phyloP scores from a whole-genome alignment of 2,329 filamentous ascomycete genomes.

The Pyricularia grisea region DNA sequence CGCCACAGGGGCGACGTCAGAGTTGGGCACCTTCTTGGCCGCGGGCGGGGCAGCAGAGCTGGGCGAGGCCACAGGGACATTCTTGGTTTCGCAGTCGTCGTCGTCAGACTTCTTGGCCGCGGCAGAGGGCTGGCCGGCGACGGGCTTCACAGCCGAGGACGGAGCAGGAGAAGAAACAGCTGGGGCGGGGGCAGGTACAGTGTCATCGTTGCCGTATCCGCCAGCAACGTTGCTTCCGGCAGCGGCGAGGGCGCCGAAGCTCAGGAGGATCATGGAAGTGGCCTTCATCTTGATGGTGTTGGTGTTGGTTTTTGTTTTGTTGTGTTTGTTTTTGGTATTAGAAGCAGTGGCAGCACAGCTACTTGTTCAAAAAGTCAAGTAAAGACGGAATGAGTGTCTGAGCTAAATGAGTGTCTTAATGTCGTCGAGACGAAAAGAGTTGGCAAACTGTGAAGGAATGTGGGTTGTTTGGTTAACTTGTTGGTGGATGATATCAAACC shows the following conservation, averaged over 20 bases:
- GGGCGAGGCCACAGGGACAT: not conserved
- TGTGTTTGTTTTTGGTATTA: not conserved
- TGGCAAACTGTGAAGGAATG: not conserved
- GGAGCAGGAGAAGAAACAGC: not conserved
- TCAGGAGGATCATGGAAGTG: not conserved
- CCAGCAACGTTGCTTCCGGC: not conserved
- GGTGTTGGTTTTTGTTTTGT: too few species aligned
- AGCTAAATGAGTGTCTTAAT: not conserved
- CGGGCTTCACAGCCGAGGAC: not conserved
- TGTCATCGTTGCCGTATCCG: not conserved
- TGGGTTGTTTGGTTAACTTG: not conserved
- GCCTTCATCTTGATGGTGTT: constrained; percentile 1
- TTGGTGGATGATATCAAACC: not conserved
- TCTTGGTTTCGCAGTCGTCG: not conserved
- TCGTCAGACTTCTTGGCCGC: not conserved
- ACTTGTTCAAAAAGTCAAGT: not conserved
- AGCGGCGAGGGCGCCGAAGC: not conserved
- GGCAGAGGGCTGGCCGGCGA: not conserved
- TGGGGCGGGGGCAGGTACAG: not conserved
- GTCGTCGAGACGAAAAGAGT: not conserved
- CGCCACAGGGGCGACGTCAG: not conserved
- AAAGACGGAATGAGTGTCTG: not conserved
- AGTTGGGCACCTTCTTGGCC: not conserved
- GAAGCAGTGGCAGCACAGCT: not conserved
- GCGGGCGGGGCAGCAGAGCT: not conserved